phyloP scores from a whole-genome alignment of 228 moss, liverwort and hornwort species.

The Sphagnum fallax region DNA sequence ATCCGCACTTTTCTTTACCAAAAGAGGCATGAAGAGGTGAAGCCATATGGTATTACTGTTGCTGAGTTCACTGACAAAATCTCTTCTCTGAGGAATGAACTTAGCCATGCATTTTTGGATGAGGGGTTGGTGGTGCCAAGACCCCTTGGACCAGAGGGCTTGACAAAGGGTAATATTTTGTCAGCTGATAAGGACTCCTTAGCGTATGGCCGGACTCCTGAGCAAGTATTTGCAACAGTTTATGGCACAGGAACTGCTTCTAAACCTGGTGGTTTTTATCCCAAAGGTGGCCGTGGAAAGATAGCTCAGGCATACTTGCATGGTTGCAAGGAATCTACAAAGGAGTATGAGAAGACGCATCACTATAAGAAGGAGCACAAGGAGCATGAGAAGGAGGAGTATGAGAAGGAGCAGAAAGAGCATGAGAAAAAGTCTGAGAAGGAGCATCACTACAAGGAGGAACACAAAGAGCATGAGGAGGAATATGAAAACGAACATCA shows the following conservation, averaged over 20 bases:
- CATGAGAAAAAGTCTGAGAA: too few relatives aligned
- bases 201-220: slow-evolving; percentile 25
- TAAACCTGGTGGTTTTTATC: slow-evolving; percentile 56
- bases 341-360: too few relatives aligned
- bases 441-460: too few relatives aligned
- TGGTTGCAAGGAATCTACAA: background rate
- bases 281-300: slow-evolving; percentile 47
- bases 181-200: slow-evolving; percentile 29
- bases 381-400: too few relatives aligned
- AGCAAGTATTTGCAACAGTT: slow-evolving; percentile 39
- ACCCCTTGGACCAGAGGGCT: slow-evolving; percentile 21
- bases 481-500: too few relatives aligned
- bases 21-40: slow-evolving; percentile 25
- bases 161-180: slow-evolving; percentile 29
- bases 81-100: slow-evolving; percentile 22
- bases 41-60: slow-evolving; percentile 43
- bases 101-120: slow-evolving; percentile 37
- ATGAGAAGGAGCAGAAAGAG: too few relatives aligned
- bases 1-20: slow-evolving; percentile 54
- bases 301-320: slow-evolving; percentile 14
- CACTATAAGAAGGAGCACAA: too few relatives aligned
- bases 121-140: slow-evolving; percentile 58
- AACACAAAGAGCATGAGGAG: too few relatives aligned
- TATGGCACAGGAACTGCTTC: slow-evolving; percentile 54
- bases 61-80: slow-evolving; percentile 43